Percentiles rank a stretch among this genome's conserved stretches.
phyloP scores from a whole-genome alignment of 176 grass and related monocot genomes.

The Carex scoparia region DNA sequence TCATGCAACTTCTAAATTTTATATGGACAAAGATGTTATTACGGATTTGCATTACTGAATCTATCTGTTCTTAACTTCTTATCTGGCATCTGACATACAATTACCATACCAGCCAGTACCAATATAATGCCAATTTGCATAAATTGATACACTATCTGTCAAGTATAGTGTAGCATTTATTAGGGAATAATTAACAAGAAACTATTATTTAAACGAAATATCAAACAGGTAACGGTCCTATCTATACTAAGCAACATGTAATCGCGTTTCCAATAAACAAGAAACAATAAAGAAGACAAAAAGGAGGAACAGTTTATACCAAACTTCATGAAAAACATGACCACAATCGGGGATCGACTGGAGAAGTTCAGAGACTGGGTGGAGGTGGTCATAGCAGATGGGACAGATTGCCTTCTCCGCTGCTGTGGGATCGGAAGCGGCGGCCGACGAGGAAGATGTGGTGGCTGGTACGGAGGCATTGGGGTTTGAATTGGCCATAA shows the following conservation, averaged over 20 bases:
- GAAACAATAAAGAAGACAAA: neutral
- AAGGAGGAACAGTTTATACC: slow-evolving; percentile 25
- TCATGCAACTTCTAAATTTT: neutral
- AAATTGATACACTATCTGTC: neutral
- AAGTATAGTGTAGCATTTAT: neutral
- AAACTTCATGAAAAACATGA: slow-evolving; percentile 95
- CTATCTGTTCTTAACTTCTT: neutral
- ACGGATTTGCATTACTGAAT: neutral
- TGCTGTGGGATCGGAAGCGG: neutral
- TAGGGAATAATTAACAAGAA: neutral
- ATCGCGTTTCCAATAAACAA: neutral
- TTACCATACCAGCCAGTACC: neutral
- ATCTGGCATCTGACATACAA: neutral
- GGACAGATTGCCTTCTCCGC: slow-evolving; percentile 75
- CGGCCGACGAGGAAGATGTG: neutral
- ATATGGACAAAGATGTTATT: neutral
- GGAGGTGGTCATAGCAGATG: slow-evolving; percentile 90
- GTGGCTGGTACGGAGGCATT: neutral
- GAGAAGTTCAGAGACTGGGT: slow-evolving; percentile 60
- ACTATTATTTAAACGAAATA: neutral
- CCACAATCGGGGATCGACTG: slow-evolving; percentile 79
- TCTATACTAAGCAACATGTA: neutral
- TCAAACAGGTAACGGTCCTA: neutral
- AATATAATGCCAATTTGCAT: neutral
- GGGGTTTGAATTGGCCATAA: slow-evolving; percentile 21